Evolutionary conservation across 768 basidiomycete genomes (phyloP).

Genomic region (Rubroboletus pulcherrimus): DNA sequence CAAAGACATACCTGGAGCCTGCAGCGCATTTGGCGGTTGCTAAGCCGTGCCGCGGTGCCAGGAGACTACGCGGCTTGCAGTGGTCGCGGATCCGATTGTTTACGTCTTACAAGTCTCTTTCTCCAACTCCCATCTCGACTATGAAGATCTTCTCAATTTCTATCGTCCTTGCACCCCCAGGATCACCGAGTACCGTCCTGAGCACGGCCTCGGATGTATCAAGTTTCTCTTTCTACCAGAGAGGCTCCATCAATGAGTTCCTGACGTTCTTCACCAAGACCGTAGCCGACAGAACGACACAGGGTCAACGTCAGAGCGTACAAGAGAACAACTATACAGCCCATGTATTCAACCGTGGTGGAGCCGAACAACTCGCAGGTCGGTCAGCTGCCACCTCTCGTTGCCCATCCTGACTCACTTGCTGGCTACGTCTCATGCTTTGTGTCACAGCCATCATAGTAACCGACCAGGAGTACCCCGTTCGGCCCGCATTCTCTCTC

Average conservation of each 20-base stretch:
- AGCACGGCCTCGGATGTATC: constrained; percentile 74
- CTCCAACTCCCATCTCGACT: constrained; percentile 18
- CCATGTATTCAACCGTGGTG: constrained; percentile 89
- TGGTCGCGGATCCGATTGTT: background rate
- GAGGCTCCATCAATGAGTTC: constrained; percentile 84
- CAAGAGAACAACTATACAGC: constrained; percentile 92
- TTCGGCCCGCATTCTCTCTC: constrained; percentile 93
- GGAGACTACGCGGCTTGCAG: background rate
- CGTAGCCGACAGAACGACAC: constrained; percentile 80
- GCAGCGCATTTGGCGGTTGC: constrained; percentile 2
- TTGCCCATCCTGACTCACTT: background rate
- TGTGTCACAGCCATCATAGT: constrained; percentile 72
- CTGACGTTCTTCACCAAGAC: constrained; percentile 93
- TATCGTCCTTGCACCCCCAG: constrained; percentile 63
- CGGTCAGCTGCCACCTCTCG: constrained; percentile 20
- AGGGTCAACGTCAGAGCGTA: constrained; percentile 88
- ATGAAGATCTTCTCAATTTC: constrained; percentile 91
- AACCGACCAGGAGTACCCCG: constrained; percentile 94
- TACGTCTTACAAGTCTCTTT: constrained; percentile 9
- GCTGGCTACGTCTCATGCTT: constrained; percentile 4
- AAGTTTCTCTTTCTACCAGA: constrained; percentile 92
- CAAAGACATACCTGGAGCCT: constrained; percentile 19
- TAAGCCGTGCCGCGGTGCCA: background rate
- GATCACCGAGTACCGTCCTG: constrained; percentile 61
- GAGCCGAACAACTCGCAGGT: constrained; percentile 85